Evolutionary conservation across 2,329 filamentous ascomycete genomes (phyloP).

Genomic region (Sporothrix brunneoviolacea): DNA sequence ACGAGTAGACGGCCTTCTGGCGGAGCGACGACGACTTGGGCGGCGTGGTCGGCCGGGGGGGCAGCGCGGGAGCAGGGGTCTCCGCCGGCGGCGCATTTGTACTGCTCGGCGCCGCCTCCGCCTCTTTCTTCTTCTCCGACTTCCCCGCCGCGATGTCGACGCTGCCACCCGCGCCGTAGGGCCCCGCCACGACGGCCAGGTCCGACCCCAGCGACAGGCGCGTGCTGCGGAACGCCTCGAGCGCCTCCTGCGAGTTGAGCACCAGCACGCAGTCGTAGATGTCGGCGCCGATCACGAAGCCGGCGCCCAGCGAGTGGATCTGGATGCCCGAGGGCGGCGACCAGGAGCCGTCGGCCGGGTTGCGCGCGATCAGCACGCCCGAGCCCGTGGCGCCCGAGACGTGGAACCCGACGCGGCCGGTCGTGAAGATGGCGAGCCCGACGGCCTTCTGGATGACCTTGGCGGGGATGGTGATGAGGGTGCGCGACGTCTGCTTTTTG

Average conservation of each 20-base stretch:
- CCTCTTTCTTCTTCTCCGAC: slow-evolving; percentile 23
- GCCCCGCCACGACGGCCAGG: slow-evolving; percentile 65
- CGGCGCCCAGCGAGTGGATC: slow-evolving; percentile 70
- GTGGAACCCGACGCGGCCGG: slow-evolving; percentile 52
- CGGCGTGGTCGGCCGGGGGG: slow-evolving; percentile 10
- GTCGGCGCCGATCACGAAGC: slow-evolving; percentile 74
- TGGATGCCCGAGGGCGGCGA: slow-evolving; percentile 73
- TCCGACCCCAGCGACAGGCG: slow-evolving; percentile 73
- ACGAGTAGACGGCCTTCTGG: slow-evolving; percentile 45
- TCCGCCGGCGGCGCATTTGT: slow-evolving; percentile 9
- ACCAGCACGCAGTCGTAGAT: slow-evolving; percentile 87
- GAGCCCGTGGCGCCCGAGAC: slow-evolving; percentile 52
- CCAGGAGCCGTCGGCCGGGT: slow-evolving; percentile 54
- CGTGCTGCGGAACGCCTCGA: slow-evolving; percentile 69
- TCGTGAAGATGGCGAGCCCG: slow-evolving; percentile 65
- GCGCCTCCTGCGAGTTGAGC: slow-evolving; percentile 69
- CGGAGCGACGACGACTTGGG: slow-evolving; percentile 21
- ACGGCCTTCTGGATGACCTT: slow-evolving; percentile 59
- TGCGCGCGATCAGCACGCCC: slow-evolving; percentile 51
- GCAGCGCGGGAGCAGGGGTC: no score
- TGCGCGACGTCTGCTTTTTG: slow-evolving; percentile 30
- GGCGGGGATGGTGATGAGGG: slow-evolving; percentile 46
- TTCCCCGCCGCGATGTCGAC: slow-evolving; percentile 24
- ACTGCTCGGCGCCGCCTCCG: slow-evolving; percentile 14
- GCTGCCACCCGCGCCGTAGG: slow-evolving; percentile 60